phyloP scores from a whole-genome alignment of 192 early-diverging fungal genomes.

The Podila clonocystis region DNA sequence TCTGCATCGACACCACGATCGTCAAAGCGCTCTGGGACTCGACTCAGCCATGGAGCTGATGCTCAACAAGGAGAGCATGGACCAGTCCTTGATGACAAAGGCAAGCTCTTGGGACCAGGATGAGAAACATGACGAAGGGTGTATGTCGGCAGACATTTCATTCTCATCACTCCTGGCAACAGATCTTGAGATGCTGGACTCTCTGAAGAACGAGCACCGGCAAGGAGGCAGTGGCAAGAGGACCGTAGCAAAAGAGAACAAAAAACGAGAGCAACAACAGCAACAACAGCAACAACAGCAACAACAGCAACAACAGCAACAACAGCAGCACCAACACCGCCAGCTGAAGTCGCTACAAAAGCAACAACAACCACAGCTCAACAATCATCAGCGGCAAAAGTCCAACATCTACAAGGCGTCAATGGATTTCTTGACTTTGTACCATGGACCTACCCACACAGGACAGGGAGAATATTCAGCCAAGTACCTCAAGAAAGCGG shows the following conservation, averaged over 20 bases:
- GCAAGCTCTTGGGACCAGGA: neutral
- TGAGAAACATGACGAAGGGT: neutral
- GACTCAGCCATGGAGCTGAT: neutral
- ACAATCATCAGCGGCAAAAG: too few species aligned
- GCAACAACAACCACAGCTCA: constrained; percentile 1
- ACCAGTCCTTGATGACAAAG: neutral
- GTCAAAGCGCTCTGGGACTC: neutral
- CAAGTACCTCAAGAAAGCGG: neutral
- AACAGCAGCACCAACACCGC: neutral
- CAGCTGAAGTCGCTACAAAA: neutral
- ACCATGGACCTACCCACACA: neutral
- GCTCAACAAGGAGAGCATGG: neutral
- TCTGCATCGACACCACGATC: neutral
- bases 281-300: neutral
- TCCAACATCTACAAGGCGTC: neutral
- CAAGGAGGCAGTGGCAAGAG: neutral
- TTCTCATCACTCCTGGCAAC: neutral
- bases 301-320: neutral
- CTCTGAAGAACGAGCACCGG: neutral
- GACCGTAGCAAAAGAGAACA: neutral
- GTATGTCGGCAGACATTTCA: neutral
- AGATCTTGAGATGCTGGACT: constrained; percentile 1
- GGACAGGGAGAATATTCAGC: neutral
- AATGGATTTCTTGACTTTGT: neutral
- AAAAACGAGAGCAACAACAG: neutral